Evolutionary conservation across 1,284 basidiomycete genomes (phyloP).

Genomic region (Trichosporon sp.): DNA sequence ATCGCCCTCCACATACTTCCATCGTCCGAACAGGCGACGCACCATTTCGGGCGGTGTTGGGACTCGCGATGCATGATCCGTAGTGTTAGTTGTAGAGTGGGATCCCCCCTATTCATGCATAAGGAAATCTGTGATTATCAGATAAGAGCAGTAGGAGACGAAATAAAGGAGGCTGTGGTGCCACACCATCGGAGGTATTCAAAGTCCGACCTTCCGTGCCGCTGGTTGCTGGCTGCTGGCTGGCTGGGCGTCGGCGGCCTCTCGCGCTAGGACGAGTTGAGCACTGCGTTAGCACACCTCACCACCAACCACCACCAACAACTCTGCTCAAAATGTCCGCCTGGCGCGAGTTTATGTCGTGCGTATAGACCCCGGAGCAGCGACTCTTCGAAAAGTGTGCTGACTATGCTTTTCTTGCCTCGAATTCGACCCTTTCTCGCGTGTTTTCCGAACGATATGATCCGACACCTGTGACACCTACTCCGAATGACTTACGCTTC

Average conservation of each 20-base stretch:
- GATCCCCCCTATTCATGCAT: not conserved
- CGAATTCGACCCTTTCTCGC: not conserved
- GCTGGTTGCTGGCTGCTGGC: constrained; percentile 7
- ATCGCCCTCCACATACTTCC: constrained; percentile 52
- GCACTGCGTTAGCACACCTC: not conserved
- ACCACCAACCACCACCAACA: constrained; percentile 8
- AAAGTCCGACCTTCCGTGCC: constrained; percentile 1
- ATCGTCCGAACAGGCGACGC: constrained; percentile 23
- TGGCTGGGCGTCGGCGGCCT: not conserved
- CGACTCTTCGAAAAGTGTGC: not conserved
- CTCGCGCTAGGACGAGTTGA: not conserved
- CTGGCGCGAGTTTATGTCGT: constrained; percentile 46
- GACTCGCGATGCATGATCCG: not conserved
- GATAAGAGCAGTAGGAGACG: not conserved
- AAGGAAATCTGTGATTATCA: not conserved
- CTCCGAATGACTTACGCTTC: not conserved
- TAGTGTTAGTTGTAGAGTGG: not conserved
- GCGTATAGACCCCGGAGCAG: constrained; percentile 18
- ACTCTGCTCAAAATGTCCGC: constrained; percentile 36
- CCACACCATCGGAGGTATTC: constrained; percentile 1
- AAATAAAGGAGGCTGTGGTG: not conserved
- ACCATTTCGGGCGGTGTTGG: constrained; percentile 9
- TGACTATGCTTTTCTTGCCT: not conserved
- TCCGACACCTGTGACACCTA: not conserved
- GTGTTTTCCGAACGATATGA: not conserved